These are phyloP conservation scores for Leccinum uliginosum DNA, from an alignment of 768 basidiomycete species.

Conservation along the genomic window DNA sequence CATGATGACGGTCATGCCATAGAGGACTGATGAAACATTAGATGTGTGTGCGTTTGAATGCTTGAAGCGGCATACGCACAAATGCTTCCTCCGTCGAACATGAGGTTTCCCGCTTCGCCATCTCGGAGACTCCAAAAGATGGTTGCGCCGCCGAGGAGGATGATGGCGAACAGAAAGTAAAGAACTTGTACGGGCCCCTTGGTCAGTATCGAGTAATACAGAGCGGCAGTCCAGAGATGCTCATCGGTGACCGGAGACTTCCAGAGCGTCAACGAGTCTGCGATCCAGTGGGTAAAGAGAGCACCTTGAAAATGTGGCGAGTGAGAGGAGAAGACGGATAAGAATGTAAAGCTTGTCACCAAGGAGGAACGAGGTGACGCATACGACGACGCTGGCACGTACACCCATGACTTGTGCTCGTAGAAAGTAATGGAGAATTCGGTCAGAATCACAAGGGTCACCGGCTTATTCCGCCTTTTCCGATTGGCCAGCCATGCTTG, in stretches of 20 bases:
- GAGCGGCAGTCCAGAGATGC: constrained; percentile 76
- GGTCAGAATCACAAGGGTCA: constrained; percentile 15
- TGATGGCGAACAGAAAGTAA: constrained; percentile 54
- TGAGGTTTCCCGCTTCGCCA: constrained; percentile 75
- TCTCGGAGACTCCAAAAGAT: constrained; percentile 78
- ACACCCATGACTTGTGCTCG: constrained; percentile 51
- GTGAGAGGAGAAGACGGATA: neutral
- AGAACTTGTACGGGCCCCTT: constrained; percentile 55
- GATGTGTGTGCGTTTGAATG: neutral
- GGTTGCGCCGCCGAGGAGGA: constrained; percentile 56
- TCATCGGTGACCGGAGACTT: constrained; percentile 84
- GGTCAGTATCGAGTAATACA: constrained; percentile 76
- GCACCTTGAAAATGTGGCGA: constrained; percentile 44
- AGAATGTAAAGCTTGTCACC: constrained; percentile 38
- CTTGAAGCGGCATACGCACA: constrained; percentile 45
- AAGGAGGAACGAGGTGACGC: constrained; percentile 74
- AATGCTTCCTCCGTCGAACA: constrained; percentile 90
- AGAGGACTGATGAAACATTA: constrained; percentile 56
- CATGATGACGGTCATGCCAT: constrained; percentile 63
- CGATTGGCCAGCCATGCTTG: constrained; percentile 15
- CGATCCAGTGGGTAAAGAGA: constrained; percentile 88
- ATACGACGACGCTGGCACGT: constrained; percentile 70
- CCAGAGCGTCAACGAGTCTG: constrained; percentile 89
- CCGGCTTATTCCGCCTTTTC: neutral
- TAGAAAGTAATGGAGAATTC: too few species aligned